Evolutionary conservation across 2,329 filamentous ascomycete genomes (phyloP).

Genomic region (Fusarium sterilihyphosum): DNA sequence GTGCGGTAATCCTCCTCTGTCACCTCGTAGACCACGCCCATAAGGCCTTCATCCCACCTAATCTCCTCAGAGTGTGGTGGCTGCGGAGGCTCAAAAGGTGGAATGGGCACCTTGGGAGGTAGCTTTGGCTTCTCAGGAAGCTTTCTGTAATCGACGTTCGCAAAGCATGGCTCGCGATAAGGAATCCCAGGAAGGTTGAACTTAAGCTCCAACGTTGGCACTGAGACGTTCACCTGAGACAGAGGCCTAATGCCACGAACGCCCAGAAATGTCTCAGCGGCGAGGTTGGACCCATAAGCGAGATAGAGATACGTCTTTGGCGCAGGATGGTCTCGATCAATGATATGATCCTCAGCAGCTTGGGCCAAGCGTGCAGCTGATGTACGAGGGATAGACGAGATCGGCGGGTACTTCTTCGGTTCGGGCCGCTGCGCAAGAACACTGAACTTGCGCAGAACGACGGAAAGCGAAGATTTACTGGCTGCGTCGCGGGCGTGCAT

Average conservation of each 20-base stretch:
- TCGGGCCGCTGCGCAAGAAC: constrained; percentile 30
- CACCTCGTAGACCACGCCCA: constrained; percentile 96
- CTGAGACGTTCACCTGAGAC: constrained; percentile 82
- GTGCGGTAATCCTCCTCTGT: constrained; percentile 82
- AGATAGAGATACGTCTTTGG: constrained; percentile 75
- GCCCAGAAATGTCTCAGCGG: constrained; percentile 80
- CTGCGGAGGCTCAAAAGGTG: constrained; percentile 37
- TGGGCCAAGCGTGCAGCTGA: constrained; percentile 44
- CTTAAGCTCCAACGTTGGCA: constrained; percentile 79
- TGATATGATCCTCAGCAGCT: constrained; percentile 41
- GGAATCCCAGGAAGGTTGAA: constrained; percentile 89
- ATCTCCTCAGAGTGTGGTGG: constrained; percentile 34
- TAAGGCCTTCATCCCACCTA: constrained; percentile 80
- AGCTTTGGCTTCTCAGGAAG: constrained; percentile 53
- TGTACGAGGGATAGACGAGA: constrained; percentile 48
- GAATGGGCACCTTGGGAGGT: constrained; percentile 45
- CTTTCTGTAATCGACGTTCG: constrained; percentile 76
- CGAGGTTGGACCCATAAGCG: constrained; percentile 93
- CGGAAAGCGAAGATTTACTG: constrained; percentile 18
- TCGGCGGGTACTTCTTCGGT: constrained; percentile 41
- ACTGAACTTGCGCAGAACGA: constrained; percentile 41
- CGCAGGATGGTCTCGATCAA: constrained; percentile 35
- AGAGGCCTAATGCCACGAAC: constrained; percentile 82
- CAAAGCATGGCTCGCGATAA: constrained; percentile 92
- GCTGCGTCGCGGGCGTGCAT: constrained; percentile 2